phyloP scores from a whole-genome alignment of 345 rosid species.

The Sapria himalayana region DNA sequence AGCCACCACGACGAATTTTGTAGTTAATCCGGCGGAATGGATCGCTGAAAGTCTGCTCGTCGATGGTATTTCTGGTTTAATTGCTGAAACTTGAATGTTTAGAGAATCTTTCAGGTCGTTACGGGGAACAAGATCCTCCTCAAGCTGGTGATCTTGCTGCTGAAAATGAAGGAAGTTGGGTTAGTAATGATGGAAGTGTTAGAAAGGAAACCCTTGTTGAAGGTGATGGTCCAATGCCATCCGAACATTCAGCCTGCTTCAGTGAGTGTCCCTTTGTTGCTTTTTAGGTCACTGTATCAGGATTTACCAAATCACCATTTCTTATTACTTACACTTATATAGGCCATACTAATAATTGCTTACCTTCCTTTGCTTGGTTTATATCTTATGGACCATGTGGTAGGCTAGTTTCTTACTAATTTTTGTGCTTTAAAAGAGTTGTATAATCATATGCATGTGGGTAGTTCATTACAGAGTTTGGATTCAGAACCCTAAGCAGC shows the following conservation, averaged over 20 bases:
- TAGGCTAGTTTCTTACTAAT: too few relatives aligned
- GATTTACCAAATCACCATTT: neutral
- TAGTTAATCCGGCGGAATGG: too few relatives aligned
- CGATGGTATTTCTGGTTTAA: too few relatives aligned
- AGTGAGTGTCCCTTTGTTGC: slow-evolving; percentile 23
- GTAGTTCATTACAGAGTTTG: slow-evolving; percentile 80
- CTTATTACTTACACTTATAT: neutral
- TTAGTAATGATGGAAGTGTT: slow-evolving; percentile 63
- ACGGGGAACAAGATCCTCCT: slow-evolving; percentile 37
- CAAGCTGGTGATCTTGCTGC: slow-evolving; percentile 46
- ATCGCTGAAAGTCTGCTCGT: too few relatives aligned
- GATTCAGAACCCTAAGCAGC: slow-evolving; percentile 59
- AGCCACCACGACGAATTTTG: too few relatives aligned
- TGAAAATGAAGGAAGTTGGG: slow-evolving; percentile 42
- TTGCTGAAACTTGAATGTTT: too few relatives aligned
- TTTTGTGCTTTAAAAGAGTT: too few relatives aligned
- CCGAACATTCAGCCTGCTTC: slow-evolving; percentile 84
- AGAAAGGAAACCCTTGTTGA: slow-evolving; percentile 73
- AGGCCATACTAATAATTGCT: too few relatives aligned
- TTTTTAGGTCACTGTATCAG: neutral
- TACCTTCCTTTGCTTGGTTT: too few relatives aligned
- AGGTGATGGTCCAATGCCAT: slow-evolving; percentile 76
- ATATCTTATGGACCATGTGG: too few relatives aligned
- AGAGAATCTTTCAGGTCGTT: too few relatives aligned
- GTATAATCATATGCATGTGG: slow-evolving; percentile 8